Base-by-base conservation (phyloP, 192 early-diverging fungal species). In the Coemansia sp. region DNA sequence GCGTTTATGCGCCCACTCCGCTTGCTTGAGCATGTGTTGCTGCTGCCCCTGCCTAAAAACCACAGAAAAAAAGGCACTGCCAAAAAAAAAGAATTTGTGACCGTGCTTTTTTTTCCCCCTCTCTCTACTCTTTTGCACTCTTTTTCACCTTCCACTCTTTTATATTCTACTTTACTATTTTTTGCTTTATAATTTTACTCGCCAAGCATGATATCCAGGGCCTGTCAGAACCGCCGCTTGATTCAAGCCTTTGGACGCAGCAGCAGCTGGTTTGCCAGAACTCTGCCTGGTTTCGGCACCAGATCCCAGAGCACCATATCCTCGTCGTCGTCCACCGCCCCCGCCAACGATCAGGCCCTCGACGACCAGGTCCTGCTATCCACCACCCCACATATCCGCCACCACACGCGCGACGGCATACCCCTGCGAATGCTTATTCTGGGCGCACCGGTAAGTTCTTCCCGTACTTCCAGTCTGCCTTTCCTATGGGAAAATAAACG, bases 351-450 rank as follows among this genome's bases (percentile, higher is more conserved):
- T 10, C 39, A 42, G 39, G 39, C 2, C 14, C 39, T 42, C 11
- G 39, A 42, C 14, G 39, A 42, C 39, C 39, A 42, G 39, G 39
- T 9, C 14, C 39, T 42, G 1, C 11, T 51, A 13, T 3, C 22
- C 22, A 23, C 49, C 65, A 52, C 36, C 61, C 14, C 39, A 16
- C 39, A 42, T 42, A 42, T 71, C 18, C 65, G 62, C 54, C 48
- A 58, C n/a, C 49, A 34, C 22, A 68, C 69, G 13, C 66, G 56
- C 25, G 65, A 70, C 35, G 81, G 74, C 30, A 62, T 55, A 11
- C 85, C 89, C 19, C 74, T 89, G 28, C 78, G 87, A 20, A 79
- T 91, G 71, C 79, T 91, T 55, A 82, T 91, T 34, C 81, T 91
- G 6, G 88, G 88, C 16, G 86, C 87, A 77, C 88, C 89, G 39